Percentiles rank a stretch among this genome's conserved stretches.
These are phyloP conservation scores for Chytridiales sp. DNA, from an alignment of 371 early-diverging fungal genomes.

Conservation along the genomic window DNA sequence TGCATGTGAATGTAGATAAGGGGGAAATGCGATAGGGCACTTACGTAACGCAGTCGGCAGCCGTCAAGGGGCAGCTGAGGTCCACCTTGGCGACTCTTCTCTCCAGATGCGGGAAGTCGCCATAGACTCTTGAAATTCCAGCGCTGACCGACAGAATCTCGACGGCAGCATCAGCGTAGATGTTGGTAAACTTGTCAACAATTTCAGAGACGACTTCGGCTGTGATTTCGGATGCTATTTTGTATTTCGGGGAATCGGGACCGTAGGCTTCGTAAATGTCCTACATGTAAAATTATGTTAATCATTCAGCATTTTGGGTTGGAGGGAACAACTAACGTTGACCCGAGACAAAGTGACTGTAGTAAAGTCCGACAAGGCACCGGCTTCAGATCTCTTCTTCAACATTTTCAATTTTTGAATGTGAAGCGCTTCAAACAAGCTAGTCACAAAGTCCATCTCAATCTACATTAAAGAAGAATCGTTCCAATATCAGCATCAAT, in stretches of 20 bases:
- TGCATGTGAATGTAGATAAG: background rate
- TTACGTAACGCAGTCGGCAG: constrained; percentile 25
- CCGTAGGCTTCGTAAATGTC: constrained; percentile 22
- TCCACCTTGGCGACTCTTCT: constrained; percentile 20
- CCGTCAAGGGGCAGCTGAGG: constrained; percentile 10
- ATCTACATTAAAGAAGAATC: constrained; percentile 15
- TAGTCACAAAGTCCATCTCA: constrained; percentile 29
- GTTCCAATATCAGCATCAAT: background rate
- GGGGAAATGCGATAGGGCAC: background rate
- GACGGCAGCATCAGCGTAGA: constrained; percentile 13
- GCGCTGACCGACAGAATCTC: constrained; percentile 18
- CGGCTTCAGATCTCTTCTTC: background rate
- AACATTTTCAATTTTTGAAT: constrained; percentile 11
- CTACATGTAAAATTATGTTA: constrained; percentile 4
- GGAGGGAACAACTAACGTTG: constrained; percentile 3
- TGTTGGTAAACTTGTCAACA: background rate
- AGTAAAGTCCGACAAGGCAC: constrained; percentile 8
- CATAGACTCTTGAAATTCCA: background rate
- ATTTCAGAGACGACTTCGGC: constrained; percentile 18
- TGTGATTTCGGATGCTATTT: constrained; percentile 5
- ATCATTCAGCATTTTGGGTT: background rate
- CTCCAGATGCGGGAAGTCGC: constrained; percentile 3
- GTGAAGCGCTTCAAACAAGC: constrained; percentile 27
- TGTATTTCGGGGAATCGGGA: constrained; percentile 20
- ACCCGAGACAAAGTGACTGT: constrained; percentile 11